These are phyloP conservation scores for Cryptomeria japonica DNA, from an alignment of 75 land plant species.

Conservation along the genomic window DNA sequence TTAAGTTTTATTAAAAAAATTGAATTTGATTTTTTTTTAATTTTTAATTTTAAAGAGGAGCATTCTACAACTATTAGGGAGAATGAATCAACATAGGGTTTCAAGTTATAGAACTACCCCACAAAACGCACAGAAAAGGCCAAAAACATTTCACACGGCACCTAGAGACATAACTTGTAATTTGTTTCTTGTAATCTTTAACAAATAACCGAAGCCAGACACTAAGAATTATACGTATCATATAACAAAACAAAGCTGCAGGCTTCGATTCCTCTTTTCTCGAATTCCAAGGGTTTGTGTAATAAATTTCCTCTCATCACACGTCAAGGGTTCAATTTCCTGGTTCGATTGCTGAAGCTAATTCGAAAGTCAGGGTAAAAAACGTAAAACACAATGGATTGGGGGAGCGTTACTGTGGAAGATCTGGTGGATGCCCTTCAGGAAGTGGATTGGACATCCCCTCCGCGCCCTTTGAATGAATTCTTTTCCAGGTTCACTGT, in stretches of 20 bases:
- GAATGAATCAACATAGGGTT: no score
- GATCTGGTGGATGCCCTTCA: constrained; percentile 85
- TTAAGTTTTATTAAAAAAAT: no score
- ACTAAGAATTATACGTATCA: not conserved
- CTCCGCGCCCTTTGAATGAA: constrained; percentile 81
- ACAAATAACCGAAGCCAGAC: not conserved
- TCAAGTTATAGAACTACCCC: no score
- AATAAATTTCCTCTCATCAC: not conserved
- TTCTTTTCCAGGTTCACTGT: constrained; percentile 87
- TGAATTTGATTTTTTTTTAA: no score
- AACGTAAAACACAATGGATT: constrained; percentile 58
- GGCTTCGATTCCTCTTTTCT: not conserved
- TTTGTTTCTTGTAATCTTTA: no score
- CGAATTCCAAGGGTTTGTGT: not conserved
- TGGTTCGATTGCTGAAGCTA: not conserved
- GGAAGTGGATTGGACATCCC: constrained; percentile 85
- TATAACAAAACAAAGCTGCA: not conserved
- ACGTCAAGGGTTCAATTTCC: not conserved
- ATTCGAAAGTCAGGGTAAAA: not conserved
- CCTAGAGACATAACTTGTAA: no score
- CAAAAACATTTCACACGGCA: no score
- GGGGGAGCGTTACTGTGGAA: constrained; percentile 83
- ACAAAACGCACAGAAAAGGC: no score
- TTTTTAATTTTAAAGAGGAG: no score
- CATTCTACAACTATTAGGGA: no score